Evolutionary conservation across 345 rosid species (phyloP), one percentile per base, ranked within the genome.

Genomic region (Melastoma malabathricum): DNA sequence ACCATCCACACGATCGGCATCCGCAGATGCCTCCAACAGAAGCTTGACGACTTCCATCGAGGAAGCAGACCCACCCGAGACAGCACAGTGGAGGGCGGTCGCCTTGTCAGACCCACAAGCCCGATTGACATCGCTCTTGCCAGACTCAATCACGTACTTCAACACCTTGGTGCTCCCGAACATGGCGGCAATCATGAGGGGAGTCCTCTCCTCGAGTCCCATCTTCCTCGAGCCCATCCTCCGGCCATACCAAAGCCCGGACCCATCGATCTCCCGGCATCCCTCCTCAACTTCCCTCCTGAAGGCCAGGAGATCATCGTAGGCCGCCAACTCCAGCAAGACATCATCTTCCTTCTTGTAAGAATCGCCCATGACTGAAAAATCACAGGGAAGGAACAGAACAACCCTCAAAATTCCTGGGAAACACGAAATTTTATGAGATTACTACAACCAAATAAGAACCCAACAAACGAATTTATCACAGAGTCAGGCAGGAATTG

Each of bases 51-150:
- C 66, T 70, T 80, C 83, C 15, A 72, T 71, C 0, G 73, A 68
- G 1, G 86, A 68, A 59, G 46, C 52, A 0, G 92, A 54, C 43
- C 92, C 81, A 19, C 94, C 89, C 14, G 92, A 92, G 57, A 77
- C 86, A 10, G 94, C 98, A 56, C 88, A 86, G 70, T 90, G 98
- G 55, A 90, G 92, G 15, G 98, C 96, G 39, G 98, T 83, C 52
- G 77, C 81, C 67, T 70, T 75, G 75, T 86, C 96, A 6, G 59
- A 61, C 31, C 96, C 81, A 25, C 82, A 86, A 64, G 75, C 74
- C 60, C 79, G 72, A 43, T 83, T 78, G 52, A 83, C 81, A 54
- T 83, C 76, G 39, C 68, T 60, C 46, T 64, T 76, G 6, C 73
- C 76, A 0, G 76, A 69, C 48, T 61, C 69, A 3, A 80, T 63